These are phyloP conservation scores for Jatropha multifida DNA, from an alignment of 441 rosid genomes.

Conservation along the genomic window DNA sequence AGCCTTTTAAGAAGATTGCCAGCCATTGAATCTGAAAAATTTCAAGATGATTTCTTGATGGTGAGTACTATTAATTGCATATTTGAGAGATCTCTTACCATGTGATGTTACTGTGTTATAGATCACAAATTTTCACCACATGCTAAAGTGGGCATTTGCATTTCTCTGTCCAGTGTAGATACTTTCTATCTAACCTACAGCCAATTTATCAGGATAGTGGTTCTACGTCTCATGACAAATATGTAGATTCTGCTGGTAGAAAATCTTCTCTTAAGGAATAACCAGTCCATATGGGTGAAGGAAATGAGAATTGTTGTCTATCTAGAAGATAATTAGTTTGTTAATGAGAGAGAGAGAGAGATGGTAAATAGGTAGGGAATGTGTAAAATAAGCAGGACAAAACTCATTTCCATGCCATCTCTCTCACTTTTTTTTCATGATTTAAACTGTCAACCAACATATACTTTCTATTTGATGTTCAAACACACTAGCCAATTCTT, in stretches of 20 bases:
- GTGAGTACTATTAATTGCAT: conserved; percentile 39
- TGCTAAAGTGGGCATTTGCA: background rate
- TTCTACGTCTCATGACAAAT: background rate
- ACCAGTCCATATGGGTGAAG: background rate
- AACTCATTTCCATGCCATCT: no score
- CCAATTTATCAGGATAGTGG: background rate
- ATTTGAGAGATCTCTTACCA: background rate
- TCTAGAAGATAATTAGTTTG: background rate
- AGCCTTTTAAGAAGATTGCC: conserved; percentile 94
- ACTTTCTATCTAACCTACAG: background rate
- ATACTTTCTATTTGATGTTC: background rate
- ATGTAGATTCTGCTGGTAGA: background rate
- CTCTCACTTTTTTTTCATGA: background rate
- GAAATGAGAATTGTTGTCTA: background rate
- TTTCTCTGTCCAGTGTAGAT: background rate
- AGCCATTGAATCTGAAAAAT: conserved; percentile 88
- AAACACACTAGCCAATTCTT: background rate
- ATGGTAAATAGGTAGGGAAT: no score
- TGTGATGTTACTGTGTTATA: background rate
- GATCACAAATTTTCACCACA: background rate
- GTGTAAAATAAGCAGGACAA: background rate
- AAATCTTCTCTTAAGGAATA: background rate
- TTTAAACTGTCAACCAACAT: background rate
- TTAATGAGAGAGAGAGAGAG: background rate
- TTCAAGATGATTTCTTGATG: conserved; percentile 95